Percentiles rank a stretch among this genome's conserved stretches.
These are phyloP conservation scores for Stemphylium beticola DNA, from an alignment of 2,329 filamentous ascomycete genomes.

Conservation along the genomic window DNA sequence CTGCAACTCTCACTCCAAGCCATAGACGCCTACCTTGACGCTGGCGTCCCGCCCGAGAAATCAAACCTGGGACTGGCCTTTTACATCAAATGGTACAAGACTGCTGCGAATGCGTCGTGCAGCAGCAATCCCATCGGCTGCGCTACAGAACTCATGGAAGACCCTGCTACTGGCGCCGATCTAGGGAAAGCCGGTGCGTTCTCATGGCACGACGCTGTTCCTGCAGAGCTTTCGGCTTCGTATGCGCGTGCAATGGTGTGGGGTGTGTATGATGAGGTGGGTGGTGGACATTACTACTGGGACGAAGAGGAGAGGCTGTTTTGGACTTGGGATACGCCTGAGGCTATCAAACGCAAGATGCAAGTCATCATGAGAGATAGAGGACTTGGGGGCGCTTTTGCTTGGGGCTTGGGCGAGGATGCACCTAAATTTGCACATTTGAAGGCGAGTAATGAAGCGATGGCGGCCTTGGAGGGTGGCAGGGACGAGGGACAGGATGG, in stretches of 20 bases:
- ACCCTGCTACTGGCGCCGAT: conserved; percentile 64
- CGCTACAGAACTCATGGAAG: conserved; percentile 65
- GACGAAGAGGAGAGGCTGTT: conserved; percentile 65
- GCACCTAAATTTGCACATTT: conserved; percentile 46
- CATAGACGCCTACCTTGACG: conserved; percentile 64
- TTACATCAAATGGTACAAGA: conserved; percentile 70
- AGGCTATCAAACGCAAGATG: conserved; percentile 68
- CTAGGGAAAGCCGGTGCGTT: conserved; percentile 64
- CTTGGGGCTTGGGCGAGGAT: conserved; percentile 76
- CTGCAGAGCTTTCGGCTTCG: conserved; percentile 57
- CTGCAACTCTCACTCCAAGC: conserved; percentile 62
- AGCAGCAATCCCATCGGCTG: conserved; percentile 62
- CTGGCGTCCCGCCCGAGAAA: conserved; percentile 61
- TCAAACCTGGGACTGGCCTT: conserved; percentile 71
- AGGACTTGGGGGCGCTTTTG: conserved; percentile 71
- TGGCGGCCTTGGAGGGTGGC: background rate
- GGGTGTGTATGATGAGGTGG: conserved; percentile 62
- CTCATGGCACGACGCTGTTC: conserved; percentile 50
- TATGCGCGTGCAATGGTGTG: conserved; percentile 62
- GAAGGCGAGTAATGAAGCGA: conserved; percentile 37
- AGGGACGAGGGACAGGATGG: too few relatives aligned
- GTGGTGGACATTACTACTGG: conserved; percentile 73
- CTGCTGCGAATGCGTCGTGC: conserved; percentile 56
- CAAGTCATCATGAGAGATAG: conserved; percentile 61
- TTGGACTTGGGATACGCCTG: conserved; percentile 74